Conservation (phyloP, 305 asterid species). For the Fraxinus floribunda region DNA sequence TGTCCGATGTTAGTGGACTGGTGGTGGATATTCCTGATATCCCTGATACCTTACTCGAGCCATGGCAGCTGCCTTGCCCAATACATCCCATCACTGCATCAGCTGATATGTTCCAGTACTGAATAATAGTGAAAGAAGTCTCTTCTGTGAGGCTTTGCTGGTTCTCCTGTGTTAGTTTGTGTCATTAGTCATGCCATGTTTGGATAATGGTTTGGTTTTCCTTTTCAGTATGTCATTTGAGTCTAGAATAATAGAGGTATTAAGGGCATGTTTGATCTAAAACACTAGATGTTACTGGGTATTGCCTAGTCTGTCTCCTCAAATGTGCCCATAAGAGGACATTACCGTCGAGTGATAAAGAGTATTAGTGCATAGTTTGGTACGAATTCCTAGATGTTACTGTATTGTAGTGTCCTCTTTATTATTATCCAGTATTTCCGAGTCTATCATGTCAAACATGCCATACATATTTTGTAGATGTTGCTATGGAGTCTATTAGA, state of each 20-base stretch:
- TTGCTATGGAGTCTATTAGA: not conserved
- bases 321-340: not conserved
- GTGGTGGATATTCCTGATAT: slow-evolving; percentile 45
- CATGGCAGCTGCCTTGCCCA: slow-evolving; percentile 60
- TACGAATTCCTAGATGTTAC: not conserved
- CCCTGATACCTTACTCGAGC: slow-evolving; percentile 44
- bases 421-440: not conserved
- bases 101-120: slow-evolving; percentile 34
- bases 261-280: not conserved
- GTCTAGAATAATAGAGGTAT: not conserved
- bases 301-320: not conserved
- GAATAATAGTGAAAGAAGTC: not conserved
- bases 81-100: slow-evolving; percentile 43
- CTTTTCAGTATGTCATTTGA: not conserved
- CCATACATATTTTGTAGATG: not conserved
- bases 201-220: not conserved
- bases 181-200: not conserved
- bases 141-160: not conserved
- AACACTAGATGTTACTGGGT: not conserved
- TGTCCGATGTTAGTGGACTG: slow-evolving; percentile 40
- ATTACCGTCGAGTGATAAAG: not conserved
- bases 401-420: not conserved
- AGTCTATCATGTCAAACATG: not conserved
- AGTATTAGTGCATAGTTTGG: not conserved
- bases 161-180: not conserved